These are phyloP conservation scores for Elongisporangium prolatum DNA, from an alignment of 352 stramenopile species.

Conservation along the genomic window DNA sequence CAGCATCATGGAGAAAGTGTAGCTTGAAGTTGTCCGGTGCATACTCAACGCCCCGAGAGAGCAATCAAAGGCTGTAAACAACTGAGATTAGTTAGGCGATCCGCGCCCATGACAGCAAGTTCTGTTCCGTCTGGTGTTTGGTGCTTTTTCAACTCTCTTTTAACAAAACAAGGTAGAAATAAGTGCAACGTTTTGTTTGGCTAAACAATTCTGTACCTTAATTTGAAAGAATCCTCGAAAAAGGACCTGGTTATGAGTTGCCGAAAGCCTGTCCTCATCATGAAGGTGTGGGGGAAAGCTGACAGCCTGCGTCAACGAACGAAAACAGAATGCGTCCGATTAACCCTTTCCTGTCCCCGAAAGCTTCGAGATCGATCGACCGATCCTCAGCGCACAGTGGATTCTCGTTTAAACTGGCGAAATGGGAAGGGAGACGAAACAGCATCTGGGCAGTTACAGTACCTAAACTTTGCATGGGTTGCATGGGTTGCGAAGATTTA, in stretches of 20 bases:
- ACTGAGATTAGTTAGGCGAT: neutral
- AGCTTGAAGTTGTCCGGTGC: neutral
- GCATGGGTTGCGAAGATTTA: neutral
- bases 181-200: no score
- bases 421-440: neutral
- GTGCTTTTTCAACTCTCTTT: neutral
- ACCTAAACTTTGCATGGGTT: neutral
- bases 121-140: neutral
- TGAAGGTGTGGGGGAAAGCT: neutral
- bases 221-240: neutral
- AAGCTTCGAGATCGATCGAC: neutral
- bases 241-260: neutral
- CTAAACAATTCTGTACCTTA: no score
- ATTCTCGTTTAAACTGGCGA: neutral
- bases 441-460: neutral
- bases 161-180: neutral
- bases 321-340: neutral
- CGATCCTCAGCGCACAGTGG: neutral
- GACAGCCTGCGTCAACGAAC: neutral
- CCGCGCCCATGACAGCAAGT: neutral
- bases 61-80: neutral
- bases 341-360: neutral
- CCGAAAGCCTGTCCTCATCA: no score
- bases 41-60: neutral
- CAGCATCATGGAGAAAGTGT: neutral